A percentile compares a stretch with the other conserved stretches of the same genome.
phyloP scores from a whole-genome alignment of 306 rosid genomes.

The Pterocarpus macrocarpus region DNA sequence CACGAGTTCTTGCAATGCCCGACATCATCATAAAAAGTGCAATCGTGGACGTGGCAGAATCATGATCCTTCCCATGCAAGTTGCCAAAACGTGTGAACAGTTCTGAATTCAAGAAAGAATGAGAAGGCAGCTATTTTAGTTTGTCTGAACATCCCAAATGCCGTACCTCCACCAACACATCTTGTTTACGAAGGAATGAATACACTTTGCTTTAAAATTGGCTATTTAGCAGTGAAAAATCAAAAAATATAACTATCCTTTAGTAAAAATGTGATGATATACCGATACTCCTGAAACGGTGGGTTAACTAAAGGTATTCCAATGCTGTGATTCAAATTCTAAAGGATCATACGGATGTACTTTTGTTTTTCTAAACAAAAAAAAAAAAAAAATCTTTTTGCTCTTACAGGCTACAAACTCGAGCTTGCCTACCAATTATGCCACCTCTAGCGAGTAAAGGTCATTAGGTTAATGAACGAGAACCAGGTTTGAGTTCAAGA shows the following conservation, averaged over 20 bases:
- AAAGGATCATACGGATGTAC: no score
- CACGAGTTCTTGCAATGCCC: conserved; percentile 6
- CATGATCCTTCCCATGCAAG: conserved; percentile 8
- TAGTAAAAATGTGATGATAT: neutral
- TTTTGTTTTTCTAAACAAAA: no score
- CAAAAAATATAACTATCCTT: neutral
- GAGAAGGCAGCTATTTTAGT: neutral
- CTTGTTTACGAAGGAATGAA: neutral
- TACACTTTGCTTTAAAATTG: neutral
- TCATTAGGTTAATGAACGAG: no score
- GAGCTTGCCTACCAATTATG: no score
- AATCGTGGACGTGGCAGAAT: neutral
- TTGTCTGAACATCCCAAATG: neutral
- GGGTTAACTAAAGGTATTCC: neutral
- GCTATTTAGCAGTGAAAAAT: neutral
- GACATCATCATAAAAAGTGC: conserved; percentile 33
- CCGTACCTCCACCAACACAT: no score
- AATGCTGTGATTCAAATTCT: neutral
- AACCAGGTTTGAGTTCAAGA: no score
- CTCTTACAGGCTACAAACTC: no score
- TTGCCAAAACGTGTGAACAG: neutral
- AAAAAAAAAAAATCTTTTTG: no score
- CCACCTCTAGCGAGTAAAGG: no score
- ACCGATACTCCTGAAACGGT: neutral
- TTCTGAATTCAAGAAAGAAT: conserved; percentile 1